These are phyloP conservation scores for Dipodascus geniculatus DNA, from an alignment of 805 yeast genomes.

Conservation along the genomic window DNA sequence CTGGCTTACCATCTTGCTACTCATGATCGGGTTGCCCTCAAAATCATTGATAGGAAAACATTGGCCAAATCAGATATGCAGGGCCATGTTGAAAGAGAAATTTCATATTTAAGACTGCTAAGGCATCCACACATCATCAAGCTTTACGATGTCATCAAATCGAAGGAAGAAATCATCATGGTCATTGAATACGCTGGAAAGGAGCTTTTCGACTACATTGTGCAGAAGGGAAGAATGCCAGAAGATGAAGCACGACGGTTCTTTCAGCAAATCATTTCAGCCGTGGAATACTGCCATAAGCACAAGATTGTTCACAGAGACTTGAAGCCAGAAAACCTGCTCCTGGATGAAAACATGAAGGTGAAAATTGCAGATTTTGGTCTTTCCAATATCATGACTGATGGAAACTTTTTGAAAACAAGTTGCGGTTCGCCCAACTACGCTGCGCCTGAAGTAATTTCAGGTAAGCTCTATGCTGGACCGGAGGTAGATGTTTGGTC, in stretches of 20 bases:
- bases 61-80: constrained; percentile 94
- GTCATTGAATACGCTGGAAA: constrained; percentile 96
- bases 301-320: constrained; percentile 96
- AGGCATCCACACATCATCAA: constrained; percentile 96
- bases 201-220: constrained; percentile 90
- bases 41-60: constrained; percentile 85
- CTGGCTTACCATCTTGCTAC: constrained; percentile 65
- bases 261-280: constrained; percentile 92
- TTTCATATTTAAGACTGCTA: constrained; percentile 71
- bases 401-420: constrained; percentile 89
- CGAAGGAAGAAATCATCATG: constrained; percentile 93
- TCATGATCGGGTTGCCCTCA: constrained; percentile 84
- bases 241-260: constrained; percentile 87
- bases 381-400: constrained; percentile 90
- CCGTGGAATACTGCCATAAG: constrained; percentile 92
- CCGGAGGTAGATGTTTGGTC: constrained; percentile 99
- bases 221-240: constrained; percentile 84
- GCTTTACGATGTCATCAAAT: constrained; percentile 87
- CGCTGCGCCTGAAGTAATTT: constrained; percentile 95
- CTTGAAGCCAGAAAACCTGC: constrained; percentile 86
- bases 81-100: constrained; percentile 90
- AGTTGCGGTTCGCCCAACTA: constrained; percentile 95
- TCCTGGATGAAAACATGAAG: constrained; percentile 79
- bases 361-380: constrained; percentile 97
- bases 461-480: constrained; percentile 91